These are phyloP conservation scores for Beauveria pseudobassiana DNA, from an alignment of 2,329 filamentous ascomycete species.

Conservation along the genomic window DNA sequence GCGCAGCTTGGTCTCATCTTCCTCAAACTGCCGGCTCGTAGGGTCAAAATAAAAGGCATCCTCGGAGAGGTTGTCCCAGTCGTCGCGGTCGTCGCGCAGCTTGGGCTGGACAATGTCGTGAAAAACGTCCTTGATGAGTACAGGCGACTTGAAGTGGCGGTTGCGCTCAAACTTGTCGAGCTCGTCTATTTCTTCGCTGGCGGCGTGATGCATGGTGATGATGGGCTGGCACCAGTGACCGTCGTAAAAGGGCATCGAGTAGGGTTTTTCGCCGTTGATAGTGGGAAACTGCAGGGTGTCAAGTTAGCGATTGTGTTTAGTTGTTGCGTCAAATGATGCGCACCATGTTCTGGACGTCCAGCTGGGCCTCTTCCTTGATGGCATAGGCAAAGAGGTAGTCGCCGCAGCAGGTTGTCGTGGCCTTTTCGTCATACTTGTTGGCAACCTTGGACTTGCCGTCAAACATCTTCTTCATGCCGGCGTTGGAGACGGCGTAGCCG, in stretches of 20 bases:
- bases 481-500: conserved; percentile 45
- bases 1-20: conserved; percentile 22
- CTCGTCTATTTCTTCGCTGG: conserved; percentile 40
- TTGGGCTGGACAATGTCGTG: conserved; percentile 35
- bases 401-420: conserved; percentile 40
- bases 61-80: conserved; percentile 49
- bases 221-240: conserved; percentile 50
- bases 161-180: conserved; percentile 45
- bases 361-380: conserved; percentile 35
- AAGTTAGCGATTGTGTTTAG: background rate
- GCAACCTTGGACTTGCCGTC: conserved; percentile 34
- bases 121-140: conserved; percentile 42
- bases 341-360: conserved; percentile 35
- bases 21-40: conserved; percentile 21
- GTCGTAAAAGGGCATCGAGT: conserved; percentile 38
- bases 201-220: conserved; percentile 49
- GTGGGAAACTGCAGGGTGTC: conserved; percentile 36
- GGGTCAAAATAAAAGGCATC: conserved; percentile 34
- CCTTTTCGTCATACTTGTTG: conserved; percentile 36
- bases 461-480: conserved; percentile 41
- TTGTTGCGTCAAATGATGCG: conserved; percentile 17
- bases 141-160: conserved; percentile 24
- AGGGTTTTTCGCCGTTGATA: conserved; percentile 48
- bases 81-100: conserved; percentile 29
- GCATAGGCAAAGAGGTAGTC: conserved; percentile 42